These are phyloP conservation scores for Aphanomyces cochlioides DNA, from an alignment of 352 stramenopile species.

Conservation along the genomic window DNA sequence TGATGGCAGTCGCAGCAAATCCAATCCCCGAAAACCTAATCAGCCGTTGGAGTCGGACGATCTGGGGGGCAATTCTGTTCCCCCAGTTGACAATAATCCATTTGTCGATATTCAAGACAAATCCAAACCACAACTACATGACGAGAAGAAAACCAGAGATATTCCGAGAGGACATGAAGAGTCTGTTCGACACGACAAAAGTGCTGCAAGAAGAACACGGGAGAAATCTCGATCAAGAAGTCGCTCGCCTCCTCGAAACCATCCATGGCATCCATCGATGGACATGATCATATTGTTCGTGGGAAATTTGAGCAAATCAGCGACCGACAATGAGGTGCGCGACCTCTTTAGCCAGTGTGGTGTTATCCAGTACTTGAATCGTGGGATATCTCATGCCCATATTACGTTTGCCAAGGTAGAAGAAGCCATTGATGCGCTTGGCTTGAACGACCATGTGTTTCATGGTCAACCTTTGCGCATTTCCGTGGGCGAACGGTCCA, in stretches of 20 bases:
- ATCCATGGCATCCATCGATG: slow-evolving; percentile 7
- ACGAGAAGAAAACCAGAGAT: no score
- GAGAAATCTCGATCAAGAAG: no score
- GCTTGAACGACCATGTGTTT: neutral
- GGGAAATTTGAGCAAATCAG: neutral
- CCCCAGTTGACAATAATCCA: no score
- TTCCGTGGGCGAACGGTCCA: neutral
- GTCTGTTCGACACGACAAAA: no score
- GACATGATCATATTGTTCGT: slow-evolving; percentile 16
- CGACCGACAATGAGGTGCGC: neutral
- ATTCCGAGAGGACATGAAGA: no score
- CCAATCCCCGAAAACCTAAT: neutral
- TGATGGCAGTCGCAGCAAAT: neutral
- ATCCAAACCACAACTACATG: no score
- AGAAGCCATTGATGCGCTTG: neutral
- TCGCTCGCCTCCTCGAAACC: no score
- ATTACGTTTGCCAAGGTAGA: slow-evolving; percentile 11
- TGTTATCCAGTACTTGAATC: neutral
- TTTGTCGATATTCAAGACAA: no score
- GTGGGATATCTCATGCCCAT: neutral
- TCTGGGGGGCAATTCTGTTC: neutral
- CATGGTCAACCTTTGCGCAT: neutral
- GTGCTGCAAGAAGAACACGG: no score
- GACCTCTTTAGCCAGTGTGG: neutral
- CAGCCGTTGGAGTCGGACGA: neutral